Evolutionary conservation across 2,329 filamentous ascomycete genomes (phyloP).

Genomic region (Pseudocercospora ulei): DNA sequence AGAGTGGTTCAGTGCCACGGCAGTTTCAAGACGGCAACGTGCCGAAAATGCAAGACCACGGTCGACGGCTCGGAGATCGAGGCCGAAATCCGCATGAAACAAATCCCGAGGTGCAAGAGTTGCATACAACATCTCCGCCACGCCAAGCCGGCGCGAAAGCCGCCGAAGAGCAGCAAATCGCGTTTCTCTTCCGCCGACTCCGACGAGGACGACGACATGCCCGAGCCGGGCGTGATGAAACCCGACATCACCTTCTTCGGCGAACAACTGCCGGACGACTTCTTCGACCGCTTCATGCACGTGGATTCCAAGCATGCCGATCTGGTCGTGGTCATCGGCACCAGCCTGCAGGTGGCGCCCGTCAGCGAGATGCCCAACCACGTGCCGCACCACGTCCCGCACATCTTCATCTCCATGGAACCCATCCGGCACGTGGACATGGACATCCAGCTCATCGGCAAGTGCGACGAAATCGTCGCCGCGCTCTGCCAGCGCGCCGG

Average conservation of each 20-base stretch:
- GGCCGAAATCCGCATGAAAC: constrained; percentile 63
- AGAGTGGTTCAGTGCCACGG: constrained; percentile 85
- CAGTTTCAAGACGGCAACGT: constrained; percentile 85
- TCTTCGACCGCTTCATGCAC: constrained; percentile 69
- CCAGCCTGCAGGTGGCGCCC: constrained; percentile 87
- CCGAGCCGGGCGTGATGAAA: constrained; percentile 72
- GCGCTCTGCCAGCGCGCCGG: constrained; percentile 74
- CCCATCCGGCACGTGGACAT: constrained; percentile 85
- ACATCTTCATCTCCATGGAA: constrained; percentile 38
- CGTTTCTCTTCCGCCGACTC: constrained; percentile 45
- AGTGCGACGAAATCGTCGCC: constrained; percentile 81
- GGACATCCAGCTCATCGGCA: constrained; percentile 89
- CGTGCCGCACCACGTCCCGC: constrained; percentile 29
- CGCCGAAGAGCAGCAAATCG: constrained; percentile 39
- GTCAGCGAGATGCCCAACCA: constrained; percentile 65
- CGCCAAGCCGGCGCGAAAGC: constrained; percentile 32
- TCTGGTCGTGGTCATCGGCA: constrained; percentile 90
- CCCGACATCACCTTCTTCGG: constrained; percentile 98
- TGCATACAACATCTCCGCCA: constrained; percentile 52
- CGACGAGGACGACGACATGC: constrained; percentile 55
- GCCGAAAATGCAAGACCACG: constrained; percentile 67
- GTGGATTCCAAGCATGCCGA: constrained; percentile 73
- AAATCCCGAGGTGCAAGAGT: constrained; percentile 64
- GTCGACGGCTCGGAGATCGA: constrained; percentile 70
- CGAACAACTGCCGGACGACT: constrained; percentile 74